These are phyloP conservation scores for Chrysopogon serrulatus DNA, from an alignment of 176 grass and related monocot species.

Conservation along the genomic window DNA sequence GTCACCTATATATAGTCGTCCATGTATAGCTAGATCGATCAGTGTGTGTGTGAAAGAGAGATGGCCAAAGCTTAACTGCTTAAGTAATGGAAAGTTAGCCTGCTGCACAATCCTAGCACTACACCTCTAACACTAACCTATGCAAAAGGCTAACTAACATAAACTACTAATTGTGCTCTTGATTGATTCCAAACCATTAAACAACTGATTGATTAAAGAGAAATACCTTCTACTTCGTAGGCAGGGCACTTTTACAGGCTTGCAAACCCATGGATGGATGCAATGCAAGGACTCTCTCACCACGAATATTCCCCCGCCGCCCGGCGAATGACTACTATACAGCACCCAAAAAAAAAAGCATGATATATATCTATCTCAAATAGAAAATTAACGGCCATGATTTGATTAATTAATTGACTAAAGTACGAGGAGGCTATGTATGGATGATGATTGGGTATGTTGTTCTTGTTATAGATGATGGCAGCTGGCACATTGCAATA, in stretches of 20 bases:
- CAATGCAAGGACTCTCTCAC: constrained; percentile 12
- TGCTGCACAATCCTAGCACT: constrained; percentile 22
- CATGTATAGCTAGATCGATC: neutral
- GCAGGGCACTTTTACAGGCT: constrained; percentile 32
- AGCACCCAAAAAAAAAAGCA: neutral
- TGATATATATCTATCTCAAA: neutral
- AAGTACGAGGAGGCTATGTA: constrained; percentile 39
- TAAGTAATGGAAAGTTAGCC: neutral
- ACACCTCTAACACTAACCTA: neutral
- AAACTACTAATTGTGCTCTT: neutral
- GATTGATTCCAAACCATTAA: constrained; percentile 38
- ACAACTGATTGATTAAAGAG: neutral
- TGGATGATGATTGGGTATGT: constrained; percentile 23
- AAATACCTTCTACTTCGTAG: constrained; percentile 10
- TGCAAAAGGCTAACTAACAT: neutral
- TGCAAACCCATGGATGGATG: constrained; percentile 21
- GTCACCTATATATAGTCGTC: neutral
- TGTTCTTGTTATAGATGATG: neutral
- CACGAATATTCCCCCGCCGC: constrained; percentile 20
- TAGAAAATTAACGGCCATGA: neutral
- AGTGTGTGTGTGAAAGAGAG: neutral
- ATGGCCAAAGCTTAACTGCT: neutral
- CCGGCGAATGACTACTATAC: neutral
- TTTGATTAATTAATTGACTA: neutral
- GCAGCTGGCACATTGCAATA: constrained; percentile 17